Conservation (phyloP, 2,329 filamentous ascomycete genomes). For the Ambrosiella cleistominuta region DNA sequence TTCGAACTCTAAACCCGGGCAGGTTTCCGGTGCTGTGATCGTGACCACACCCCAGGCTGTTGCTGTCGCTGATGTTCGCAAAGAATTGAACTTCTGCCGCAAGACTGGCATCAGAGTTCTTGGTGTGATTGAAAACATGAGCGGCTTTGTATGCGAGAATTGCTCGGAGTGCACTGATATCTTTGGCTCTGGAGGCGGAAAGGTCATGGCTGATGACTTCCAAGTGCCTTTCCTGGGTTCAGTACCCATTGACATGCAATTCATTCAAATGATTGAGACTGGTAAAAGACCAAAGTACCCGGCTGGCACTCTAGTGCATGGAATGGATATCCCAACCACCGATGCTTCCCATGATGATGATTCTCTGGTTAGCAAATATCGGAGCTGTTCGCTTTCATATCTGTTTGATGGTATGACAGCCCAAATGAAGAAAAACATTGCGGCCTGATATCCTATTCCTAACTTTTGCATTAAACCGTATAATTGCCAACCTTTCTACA, state of each 20-base stretch:
- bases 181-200: slow-evolving; percentile 78
- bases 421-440: slow-evolving; percentile 19
- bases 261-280: slow-evolving; percentile 73
- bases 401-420: slow-evolving; percentile 50
- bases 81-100: slow-evolving; percentile 81
- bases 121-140: slow-evolving; percentile 95
- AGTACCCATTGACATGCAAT: slow-evolving; percentile 84
- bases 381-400: slow-evolving; percentile 49
- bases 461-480: not conserved
- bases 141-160: slow-evolving; percentile 67
- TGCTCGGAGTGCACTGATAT: slow-evolving; percentile 80
- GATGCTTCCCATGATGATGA: slow-evolving; percentile 14
- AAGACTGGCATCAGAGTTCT: slow-evolving; percentile 68
- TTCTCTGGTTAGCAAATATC: slow-evolving; percentile 53
- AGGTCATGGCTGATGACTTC: slow-evolving; percentile 78
- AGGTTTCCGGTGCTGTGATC: slow-evolving; percentile 74
- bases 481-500: not conserved
- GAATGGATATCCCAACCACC: slow-evolving; percentile 30
- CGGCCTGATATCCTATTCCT: not conserved
- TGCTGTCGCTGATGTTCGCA: slow-evolving; percentile 80
- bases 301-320: slow-evolving; percentile 44
- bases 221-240: slow-evolving; percentile 66
- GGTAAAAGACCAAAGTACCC: slow-evolving; percentile 48
- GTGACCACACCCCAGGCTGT: slow-evolving; percentile 95
- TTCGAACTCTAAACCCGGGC: slow-evolving; percentile 40